Evolutionary conservation across 1,139 yeast genomes (phyloP), one percentile per base, ranked within the genome.

Genomic region (Yarrowia galli): DNA sequence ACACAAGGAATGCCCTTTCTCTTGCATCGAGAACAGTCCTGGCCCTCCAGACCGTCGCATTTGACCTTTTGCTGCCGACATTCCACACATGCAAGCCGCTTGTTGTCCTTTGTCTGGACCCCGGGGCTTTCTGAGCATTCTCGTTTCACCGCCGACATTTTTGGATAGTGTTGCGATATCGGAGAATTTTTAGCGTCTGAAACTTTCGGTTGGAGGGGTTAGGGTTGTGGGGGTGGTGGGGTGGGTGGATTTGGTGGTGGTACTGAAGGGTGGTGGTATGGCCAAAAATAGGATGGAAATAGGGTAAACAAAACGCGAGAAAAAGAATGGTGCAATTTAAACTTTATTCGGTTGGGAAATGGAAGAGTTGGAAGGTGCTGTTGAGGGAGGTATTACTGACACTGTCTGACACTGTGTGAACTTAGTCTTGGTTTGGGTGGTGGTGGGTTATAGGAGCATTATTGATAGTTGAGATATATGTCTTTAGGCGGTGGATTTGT

Each of bases 31-130:
- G 93, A 81, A 74, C 99, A 95, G 0, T 97, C 90, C n/a, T 82
- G 81, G 0, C 81, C 83, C 70, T 89, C 92, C 70, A 84, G 87
- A 12, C 97, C 97, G 77, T 92, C 96, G 79, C 98, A 95, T 72
- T 89, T 78, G 28, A 79, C 82, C 78, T 95, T 95, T 76, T 95
- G 99, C 77, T 95, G 99, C 22, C 99, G 85, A 76, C 99, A 95
- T 75, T 93, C 97, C 2, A 91, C 92, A 80, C 99, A 95, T 0
- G 98, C 98, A 77, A 92, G 87, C 70, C 88, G 84, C 75, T 88
- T 88, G 64, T 88, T 88, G 64, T 69, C 23, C 67, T 65, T 67
- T 69, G 69, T 32, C 53, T 67, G 16, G 70, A 65, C 64, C 7
- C 65, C 40, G 69, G 71, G 23, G 42, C 69, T 20, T 48, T 63